Evolutionary conservation across 108 stramenopile genomes (phyloP).

Genomic region (Cyclotella distinguenda): DNA sequence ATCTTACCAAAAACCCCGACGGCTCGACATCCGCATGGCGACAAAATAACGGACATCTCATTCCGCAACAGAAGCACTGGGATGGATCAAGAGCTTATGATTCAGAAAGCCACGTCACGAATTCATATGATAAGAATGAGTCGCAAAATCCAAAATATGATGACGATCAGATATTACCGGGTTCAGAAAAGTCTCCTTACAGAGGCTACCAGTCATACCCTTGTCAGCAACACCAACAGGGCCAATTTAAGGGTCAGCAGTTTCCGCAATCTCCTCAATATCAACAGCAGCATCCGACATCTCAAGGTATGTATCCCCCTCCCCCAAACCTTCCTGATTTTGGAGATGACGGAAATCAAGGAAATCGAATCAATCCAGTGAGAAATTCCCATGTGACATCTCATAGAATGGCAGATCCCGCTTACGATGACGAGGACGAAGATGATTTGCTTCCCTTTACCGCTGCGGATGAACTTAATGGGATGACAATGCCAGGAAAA

Average conservation of each 20-base stretch:
- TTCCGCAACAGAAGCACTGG: conserved; percentile 1
- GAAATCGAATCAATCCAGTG: conserved; percentile 6
- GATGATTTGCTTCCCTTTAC: conserved; percentile 21
- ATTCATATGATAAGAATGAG: neutral
- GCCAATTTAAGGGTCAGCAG: neutral
- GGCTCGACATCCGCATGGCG: neutral
- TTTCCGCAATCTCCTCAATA: conserved; percentile 5
- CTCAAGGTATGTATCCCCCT: conserved; percentile 17
- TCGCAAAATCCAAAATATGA: neutral
- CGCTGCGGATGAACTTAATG: conserved; percentile 2
- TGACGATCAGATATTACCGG: conserved; percentile 4
- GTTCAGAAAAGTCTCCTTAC: neutral
- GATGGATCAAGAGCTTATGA: conserved; percentile 1
- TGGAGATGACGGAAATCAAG: neutral
- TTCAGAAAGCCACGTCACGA: neutral
- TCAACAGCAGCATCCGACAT: conserved; percentile 8
- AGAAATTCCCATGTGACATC: conserved; percentile 5
- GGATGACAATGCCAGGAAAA: conserved; percentile 3
- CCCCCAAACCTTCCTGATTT: conserved; percentile 31
- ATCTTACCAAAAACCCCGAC: neutral
- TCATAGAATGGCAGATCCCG: conserved; percentile 1
- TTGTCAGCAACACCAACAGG: neutral
- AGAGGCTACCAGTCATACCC: conserved; percentile 2
- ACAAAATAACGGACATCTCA: neutral
- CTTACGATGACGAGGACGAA: conserved; percentile 22